A percentile compares a stretch with the other conserved stretches of the same genome.
These are phyloP conservation scores for Cyathus striatus DNA, from an alignment of 768 basidiomycete species.

Conservation along the genomic window DNA sequence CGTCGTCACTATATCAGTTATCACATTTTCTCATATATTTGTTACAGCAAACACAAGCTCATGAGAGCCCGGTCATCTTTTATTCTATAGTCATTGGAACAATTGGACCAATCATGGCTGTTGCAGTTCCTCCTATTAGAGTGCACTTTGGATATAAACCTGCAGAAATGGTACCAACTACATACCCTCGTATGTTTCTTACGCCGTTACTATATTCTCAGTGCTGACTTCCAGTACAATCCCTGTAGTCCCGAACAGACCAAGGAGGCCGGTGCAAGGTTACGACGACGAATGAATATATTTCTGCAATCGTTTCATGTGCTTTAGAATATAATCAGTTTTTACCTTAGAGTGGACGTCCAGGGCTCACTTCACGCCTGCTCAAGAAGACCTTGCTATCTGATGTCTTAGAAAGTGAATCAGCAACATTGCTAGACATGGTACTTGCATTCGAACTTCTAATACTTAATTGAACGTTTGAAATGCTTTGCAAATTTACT, in stretches of 20 bases:
- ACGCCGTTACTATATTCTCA: background rate
- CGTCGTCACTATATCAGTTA: background rate
- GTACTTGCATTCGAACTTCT: too few species aligned
- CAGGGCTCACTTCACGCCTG: too few species aligned
- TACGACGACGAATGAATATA: slow-evolving; percentile 63
- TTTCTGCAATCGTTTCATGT: too few species aligned
- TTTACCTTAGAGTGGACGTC: too few species aligned
- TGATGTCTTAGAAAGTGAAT: too few species aligned
- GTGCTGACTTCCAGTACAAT: slow-evolving; percentile 1
- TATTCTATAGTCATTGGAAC: slow-evolving; percentile 75
- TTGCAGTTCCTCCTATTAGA: slow-evolving; percentile 77
- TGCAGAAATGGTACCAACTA: slow-evolving; percentile 64
- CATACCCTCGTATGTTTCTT: slow-evolving; percentile 67
- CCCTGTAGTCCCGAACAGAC: slow-evolving; percentile 60
- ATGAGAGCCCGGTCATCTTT: slow-evolving; percentile 89
- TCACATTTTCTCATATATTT: slow-evolving; percentile 7
- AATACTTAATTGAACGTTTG: too few species aligned
- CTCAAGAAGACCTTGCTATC: too few species aligned
- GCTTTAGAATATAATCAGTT: too few species aligned
- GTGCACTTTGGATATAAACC: slow-evolving; percentile 66
- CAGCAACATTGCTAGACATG: too few species aligned
- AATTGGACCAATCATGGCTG: slow-evolving; percentile 70
- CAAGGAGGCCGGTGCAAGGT: slow-evolving; percentile 62
- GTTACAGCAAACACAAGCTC: slow-evolving; percentile 79
- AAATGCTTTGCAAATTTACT: too few species aligned